phyloP scores from a whole-genome alignment of 495 filamentous ascomycete genomes.

The Delitschia confertaspora region DNA sequence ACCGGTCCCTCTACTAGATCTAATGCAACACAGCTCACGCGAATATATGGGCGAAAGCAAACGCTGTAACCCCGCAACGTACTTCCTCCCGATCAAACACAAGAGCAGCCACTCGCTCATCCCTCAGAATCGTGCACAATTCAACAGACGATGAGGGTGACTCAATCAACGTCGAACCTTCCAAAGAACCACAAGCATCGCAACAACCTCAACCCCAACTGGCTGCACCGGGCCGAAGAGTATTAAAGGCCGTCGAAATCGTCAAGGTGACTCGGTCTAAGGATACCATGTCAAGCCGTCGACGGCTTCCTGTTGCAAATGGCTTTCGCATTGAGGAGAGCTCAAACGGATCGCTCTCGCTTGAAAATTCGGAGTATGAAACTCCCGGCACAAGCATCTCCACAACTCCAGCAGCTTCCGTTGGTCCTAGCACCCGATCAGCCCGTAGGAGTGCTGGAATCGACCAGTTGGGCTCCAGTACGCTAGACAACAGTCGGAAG shows the following conservation, averaged over 20 bases:
- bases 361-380: constrained; percentile 50
- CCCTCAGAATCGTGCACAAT: constrained; percentile 12
- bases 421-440: constrained; percentile 28
- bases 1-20: too few species aligned
- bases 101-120: too few species aligned
- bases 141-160: constrained; percentile 13
- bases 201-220: neutral
- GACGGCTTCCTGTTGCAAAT: constrained; percentile 2
- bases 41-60: too few species aligned
- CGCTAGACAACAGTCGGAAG: constrained; percentile 10
- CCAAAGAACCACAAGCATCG: too few species aligned
- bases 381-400: constrained; percentile 71
- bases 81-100: too few species aligned
- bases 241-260: constrained; percentile 20
- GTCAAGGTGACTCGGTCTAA: constrained; percentile 8
- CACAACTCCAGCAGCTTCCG: constrained; percentile 44
- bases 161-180: constrained; percentile 3
- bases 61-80: too few species aligned
- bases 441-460: constrained; percentile 23
- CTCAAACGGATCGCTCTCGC: constrained; percentile 31
- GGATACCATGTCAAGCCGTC: neutral
- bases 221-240: constrained; percentile 6
- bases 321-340: constrained; percentile 6
- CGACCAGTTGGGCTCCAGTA: constrained; percentile 11
- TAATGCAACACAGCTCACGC: too few species aligned